phyloP scores from a whole-genome alignment of 345 rosid genomes.

The Eucalyptus leucophloia region DNA sequence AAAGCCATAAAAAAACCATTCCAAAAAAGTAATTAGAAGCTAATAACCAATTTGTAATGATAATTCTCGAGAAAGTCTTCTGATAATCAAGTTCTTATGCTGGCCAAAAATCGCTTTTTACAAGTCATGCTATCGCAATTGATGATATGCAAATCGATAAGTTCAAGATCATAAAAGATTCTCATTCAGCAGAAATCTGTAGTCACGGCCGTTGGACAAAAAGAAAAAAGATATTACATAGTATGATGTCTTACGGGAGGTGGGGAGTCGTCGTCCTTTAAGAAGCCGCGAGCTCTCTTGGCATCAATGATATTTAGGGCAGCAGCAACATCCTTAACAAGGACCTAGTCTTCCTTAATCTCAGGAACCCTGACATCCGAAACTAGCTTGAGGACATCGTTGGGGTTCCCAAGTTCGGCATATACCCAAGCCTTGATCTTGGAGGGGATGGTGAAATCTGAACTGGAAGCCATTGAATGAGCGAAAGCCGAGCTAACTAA shows the following conservation, averaged over 20 bases:
- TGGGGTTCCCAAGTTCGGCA: constrained; percentile 46
- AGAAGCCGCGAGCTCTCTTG: constrained; percentile 65
- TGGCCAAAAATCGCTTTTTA: background rate
- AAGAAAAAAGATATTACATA: background rate
- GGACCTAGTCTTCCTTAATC: constrained; percentile 64
- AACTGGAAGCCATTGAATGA: background rate
- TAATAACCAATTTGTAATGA: background rate
- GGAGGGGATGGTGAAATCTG: constrained; percentile 10
- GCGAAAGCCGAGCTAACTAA: background rate
- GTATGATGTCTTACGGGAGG: constrained; percentile 35
- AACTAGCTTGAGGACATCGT: constrained; percentile 54
- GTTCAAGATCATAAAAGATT: background rate
- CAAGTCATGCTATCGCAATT: background rate
- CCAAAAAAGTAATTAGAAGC: background rate
- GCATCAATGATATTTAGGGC: constrained; percentile 83
- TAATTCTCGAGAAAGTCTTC: background rate
- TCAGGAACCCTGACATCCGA: constrained; percentile 51
- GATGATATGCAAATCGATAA: background rate
- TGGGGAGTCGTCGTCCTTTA: constrained; percentile 70
- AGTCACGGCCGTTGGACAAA: background rate
- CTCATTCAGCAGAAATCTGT: background rate
- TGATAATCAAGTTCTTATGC: background rate
- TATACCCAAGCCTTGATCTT: constrained; percentile 81
- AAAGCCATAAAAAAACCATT: background rate
- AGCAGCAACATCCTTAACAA: constrained; percentile 71